Base-by-base conservation (phyloP, 306 rosid species). In the Malus asiatica region DNA sequence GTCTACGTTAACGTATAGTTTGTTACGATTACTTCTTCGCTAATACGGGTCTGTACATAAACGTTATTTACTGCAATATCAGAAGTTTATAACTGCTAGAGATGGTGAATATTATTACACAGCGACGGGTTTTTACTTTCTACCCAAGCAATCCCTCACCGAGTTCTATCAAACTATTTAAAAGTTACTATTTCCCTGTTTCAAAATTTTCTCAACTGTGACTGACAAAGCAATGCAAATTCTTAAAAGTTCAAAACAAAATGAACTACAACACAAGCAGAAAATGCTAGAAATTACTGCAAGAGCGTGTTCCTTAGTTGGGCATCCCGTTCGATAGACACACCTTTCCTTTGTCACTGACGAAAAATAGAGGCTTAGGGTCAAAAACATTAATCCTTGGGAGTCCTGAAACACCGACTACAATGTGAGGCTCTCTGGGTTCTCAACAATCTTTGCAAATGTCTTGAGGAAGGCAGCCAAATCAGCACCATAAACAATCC, bases 381-480 rank as follows among this genome's bases (percentile, higher is more conserved):
- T 66, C 46, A 64, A 71, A 74, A 40, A 44, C 51, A 70, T 69
- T 42, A 45, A 78, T 45, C 44, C 14, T 52, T 18, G 33, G 46
- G 64, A 77, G 70, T 76, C 80, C 78, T 63, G 82, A 76, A 72
- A 73, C 81, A 74, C 51, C 74, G 55, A 79, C 90, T 89, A 93
- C 80, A 93, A 85, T 66, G 96, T 90, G 80, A 93, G 86, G 89
- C 93, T 86, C 79, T 89, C 98, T 22, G 98, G 96, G 80, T 89
- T 84, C 85, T 93, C 90, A 72, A 90, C 75, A 32, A 93, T 85
- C 84, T 90, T 90, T 70, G 94, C 88, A 86, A 93, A 90, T 22
- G 96, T 89, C 84, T 86, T 82, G 68, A 90, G 93, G 89, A 93
- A 93, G 77, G 91, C 91, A 29, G 98, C 98, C 90, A 93, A 85